Evolutionary conservation across 495 filamentous ascomycete species (phyloP).

Genomic region (Xylaria acuta): DNA sequence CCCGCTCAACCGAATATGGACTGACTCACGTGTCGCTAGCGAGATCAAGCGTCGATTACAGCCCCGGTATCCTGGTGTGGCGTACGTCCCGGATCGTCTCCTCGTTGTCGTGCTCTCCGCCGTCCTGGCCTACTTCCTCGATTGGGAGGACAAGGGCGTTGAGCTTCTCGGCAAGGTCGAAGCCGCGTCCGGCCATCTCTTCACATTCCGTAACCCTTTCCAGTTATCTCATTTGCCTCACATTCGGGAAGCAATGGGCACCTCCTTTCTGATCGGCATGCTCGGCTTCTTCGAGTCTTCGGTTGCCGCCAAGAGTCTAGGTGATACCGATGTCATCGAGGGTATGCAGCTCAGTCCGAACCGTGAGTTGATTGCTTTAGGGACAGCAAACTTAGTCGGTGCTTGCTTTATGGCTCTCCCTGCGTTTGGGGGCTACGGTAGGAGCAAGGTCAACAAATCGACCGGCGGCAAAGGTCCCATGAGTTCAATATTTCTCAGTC

Average conservation of each 20-base stretch:
- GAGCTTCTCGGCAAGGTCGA: slow-evolving; percentile 83
- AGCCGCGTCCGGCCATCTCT: slow-evolving; percentile 67
- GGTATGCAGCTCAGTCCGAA: slow-evolving; percentile 87
- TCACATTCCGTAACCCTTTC: slow-evolving; percentile 87
- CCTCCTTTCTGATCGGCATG: slow-evolving; percentile 90
- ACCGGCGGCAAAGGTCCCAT: slow-evolving; percentile 94
- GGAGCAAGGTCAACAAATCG: slow-evolving; percentile 91
- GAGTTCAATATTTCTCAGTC: slow-evolving; percentile 81
- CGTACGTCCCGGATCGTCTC: slow-evolving; percentile 93
- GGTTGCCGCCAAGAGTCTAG: slow-evolving; percentile 92
- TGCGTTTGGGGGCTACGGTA: slow-evolving; percentile 94
- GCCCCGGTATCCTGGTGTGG: slow-evolving; percentile 78
- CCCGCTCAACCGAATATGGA: not conserved
- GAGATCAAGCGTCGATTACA: slow-evolving; percentile 83
- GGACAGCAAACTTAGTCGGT: slow-evolving; percentile 87
- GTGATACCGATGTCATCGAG: slow-evolving; percentile 68
- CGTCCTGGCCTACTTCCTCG: slow-evolving; percentile 75
- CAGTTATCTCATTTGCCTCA: slow-evolving; percentile 74
- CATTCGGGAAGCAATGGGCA: slow-evolving; percentile 85
- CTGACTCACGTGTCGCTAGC: slow-evolving; percentile 48
- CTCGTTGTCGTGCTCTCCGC: slow-evolving; percentile 87
- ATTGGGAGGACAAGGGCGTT: slow-evolving; percentile 83
- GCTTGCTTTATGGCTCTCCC: slow-evolving; percentile 90
- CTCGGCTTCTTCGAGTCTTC: slow-evolving; percentile 98
- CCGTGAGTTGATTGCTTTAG: slow-evolving; percentile 90